Percentiles rank a stretch among this genome's conserved stretches.
These are phyloP conservation scores for Phaffomyces antillensis DNA, from an alignment of 805 yeast species.

Conservation along the genomic window DNA sequence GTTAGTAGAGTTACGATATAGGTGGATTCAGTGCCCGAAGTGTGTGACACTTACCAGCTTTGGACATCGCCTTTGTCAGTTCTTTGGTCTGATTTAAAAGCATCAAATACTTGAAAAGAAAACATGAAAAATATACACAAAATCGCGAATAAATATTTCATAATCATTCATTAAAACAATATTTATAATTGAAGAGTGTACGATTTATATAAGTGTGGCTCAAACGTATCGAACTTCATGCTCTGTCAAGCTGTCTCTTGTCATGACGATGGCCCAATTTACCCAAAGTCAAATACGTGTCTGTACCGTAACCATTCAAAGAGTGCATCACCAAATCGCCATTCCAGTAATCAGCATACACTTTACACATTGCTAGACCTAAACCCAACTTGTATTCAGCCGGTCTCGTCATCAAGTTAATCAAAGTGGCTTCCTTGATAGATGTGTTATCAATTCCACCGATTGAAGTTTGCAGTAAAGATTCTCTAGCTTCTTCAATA, in stretches of 20 bases:
- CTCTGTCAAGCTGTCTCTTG: slow-evolving; percentile 64
- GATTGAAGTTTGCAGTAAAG: slow-evolving; percentile 33
- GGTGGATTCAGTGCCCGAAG: too few species aligned
- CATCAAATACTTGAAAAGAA: neutral
- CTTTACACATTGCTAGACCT: slow-evolving; percentile 88
- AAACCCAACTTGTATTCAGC: slow-evolving; percentile 73
- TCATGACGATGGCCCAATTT: slow-evolving; percentile 69
- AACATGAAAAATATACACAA: neutral
- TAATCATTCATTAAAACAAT: neutral
- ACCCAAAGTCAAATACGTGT: slow-evolving; percentile 71
- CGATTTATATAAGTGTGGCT: too few species aligned
- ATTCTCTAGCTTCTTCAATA: slow-evolving; percentile 24
- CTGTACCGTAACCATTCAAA: slow-evolving; percentile 88
- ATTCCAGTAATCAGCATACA: slow-evolving; percentile 95
- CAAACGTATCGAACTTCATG: slow-evolving; percentile 25
- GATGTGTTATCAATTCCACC: slow-evolving; percentile 29
- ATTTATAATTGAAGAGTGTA: neutral
- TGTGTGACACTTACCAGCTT: neutral
- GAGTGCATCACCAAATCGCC: slow-evolving; percentile 80
- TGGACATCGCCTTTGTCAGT: neutral
- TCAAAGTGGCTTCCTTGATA: slow-evolving; percentile 39
- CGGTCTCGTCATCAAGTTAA: slow-evolving; percentile 62
- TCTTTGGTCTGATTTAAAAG: too few species aligned
- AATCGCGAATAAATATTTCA: neutral
- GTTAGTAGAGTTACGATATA: neutral